A percentile compares a stretch with the other conserved stretches of the same genome.
Conservation (phyloP, 2,329 filamentous ascomycete genomes). For the Macroventuria anomochaeta region DNA sequence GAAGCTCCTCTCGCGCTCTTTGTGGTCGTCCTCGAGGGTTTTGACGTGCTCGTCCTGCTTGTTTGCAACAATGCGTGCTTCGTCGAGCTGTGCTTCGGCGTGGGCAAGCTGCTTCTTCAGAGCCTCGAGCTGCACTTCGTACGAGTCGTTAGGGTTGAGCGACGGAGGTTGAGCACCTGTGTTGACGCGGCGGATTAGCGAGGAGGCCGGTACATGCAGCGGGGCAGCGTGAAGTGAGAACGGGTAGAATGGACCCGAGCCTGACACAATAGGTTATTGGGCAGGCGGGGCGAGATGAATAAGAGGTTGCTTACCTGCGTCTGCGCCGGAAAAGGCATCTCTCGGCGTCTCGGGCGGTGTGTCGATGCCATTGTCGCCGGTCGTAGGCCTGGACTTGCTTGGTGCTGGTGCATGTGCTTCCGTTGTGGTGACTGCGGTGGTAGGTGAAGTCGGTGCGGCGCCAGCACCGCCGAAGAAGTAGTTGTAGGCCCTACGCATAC, state of each 20-base stretch:
- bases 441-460: constrained; percentile 35
- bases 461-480: constrained; percentile 48
- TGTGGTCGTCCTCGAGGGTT: constrained; percentile 43
- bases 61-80: constrained; percentile 41
- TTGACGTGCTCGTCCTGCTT: constrained; percentile 40
- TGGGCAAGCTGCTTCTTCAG: constrained; percentile 42
- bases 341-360: constrained; percentile 45
- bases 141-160: constrained; percentile 36
- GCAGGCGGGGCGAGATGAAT: constrained; percentile 24
- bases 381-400: constrained; percentile 26
- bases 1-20: constrained; percentile 40
- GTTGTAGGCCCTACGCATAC: constrained; percentile 50
- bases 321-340: constrained; percentile 21
- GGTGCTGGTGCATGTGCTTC: constrained; percentile 28
- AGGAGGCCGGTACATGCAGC: constrained; percentile 25
- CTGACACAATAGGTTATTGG: constrained; percentile 34
- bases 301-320: constrained; percentile 27
- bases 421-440: constrained; percentile 36
- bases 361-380: constrained; percentile 38
- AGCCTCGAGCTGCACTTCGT: constrained; percentile 41
- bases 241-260: constrained; percentile 24
- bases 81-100: constrained; percentile 41
- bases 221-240: constrained; percentile 28
- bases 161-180: constrained; percentile 35
- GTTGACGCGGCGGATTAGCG: constrained; percentile 32